Base-by-base conservation (phyloP, 2,329 filamentous ascomycete species). In the Apiospora pterosperma region DNA sequence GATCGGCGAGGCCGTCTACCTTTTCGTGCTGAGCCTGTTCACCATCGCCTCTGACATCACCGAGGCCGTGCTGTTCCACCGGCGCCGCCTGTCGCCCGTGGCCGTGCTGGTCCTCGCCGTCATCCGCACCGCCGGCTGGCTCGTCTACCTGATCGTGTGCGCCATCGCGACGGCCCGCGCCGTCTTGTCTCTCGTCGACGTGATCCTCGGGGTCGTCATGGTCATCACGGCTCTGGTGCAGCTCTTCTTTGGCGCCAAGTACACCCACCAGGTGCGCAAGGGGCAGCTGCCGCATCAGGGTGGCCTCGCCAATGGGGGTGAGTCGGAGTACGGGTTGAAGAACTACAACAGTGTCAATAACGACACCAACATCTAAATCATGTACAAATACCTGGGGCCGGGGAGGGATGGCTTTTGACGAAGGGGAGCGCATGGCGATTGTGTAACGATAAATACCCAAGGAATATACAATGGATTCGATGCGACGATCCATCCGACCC, bases 41-140 rank as follows among this genome's bases (percentile, higher is more conserved):
- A 71, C 69, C 44, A 34, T 69, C 34, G 5, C 67, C 59, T 62
- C 69, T 21, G 58, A 63, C 63, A 39, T 66, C 44, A 44, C 62
- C 58, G 67, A 71, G 65, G 60, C 62, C 11, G 48, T 61, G 5
- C 61, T 71, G 5, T 69, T 62, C 63, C 44, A 36, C 21, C 38
- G 44, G 25, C 64, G 64, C 42, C 42, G 25, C 38, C 64, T 71
- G 34, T 63, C n/a, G 55, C 68, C 68, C n/a, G 64, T 62, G 28
- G 12, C 66, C n/a, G 34, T 70, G 42, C 64, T 70, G 42, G 59
- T 62, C 28, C 58, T 62, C 21, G 61, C 68, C n/a, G 38, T 41
- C 55, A 6, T 69, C n/a, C 66, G 66, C 59, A 67, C 66, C 19
- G 25, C 62, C 10, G 62, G 63, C 55, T 71, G 69, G 69, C 63